Percentiles rank a stretch among this genome's conserved stretches.
Evolutionary conservation across 2,329 filamentous ascomycete genomes (phyloP).

Genomic region (Cladosporium sp.): DNA sequence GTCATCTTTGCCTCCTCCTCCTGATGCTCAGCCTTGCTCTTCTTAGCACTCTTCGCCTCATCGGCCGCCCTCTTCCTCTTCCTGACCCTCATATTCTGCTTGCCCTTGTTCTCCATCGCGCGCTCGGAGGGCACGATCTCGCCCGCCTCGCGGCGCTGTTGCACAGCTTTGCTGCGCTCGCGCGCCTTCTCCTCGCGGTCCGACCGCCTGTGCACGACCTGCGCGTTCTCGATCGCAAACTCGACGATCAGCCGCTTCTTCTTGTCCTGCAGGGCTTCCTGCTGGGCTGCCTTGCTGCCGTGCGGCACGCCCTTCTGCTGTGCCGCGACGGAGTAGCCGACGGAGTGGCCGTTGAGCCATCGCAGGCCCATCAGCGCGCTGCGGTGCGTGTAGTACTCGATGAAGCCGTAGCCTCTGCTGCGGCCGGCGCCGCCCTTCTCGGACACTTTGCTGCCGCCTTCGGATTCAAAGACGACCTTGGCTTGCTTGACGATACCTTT

Average conservation of each 20-base stretch:
- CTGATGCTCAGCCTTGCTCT: constrained; percentile 26
- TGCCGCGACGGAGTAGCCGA: constrained; percentile 45
- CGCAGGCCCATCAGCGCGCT: constrained; percentile 92
- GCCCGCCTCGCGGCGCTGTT: constrained; percentile 17
- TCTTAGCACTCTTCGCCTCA: constrained; percentile 20
- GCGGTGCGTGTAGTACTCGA: constrained; percentile 91
- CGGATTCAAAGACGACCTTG: constrained; percentile 89
- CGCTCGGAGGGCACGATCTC: constrained; percentile 7
- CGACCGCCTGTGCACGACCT: constrained; percentile 78
- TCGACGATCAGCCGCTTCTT: constrained; percentile 90
- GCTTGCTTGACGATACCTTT: constrained; percentile 88
- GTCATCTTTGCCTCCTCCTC: constrained; percentile 32
- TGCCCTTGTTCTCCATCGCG: constrained; percentile 14
- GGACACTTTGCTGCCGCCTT: constrained; percentile 75
- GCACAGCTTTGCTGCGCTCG: constrained; percentile 36
- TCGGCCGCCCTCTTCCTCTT: constrained; percentile 17
- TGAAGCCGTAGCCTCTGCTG: constrained; percentile 92
- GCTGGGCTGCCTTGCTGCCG: constrained; percentile 29
- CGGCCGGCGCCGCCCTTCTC: constrained; percentile 74
- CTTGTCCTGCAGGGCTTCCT: constrained; percentile 59
- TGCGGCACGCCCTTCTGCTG: constrained; percentile 36
- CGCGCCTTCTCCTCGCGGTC: constrained; percentile 57
- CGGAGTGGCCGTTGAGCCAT: constrained; percentile 78
- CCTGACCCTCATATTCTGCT: constrained; percentile 15
- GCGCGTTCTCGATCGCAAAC: constrained; percentile 96